Evolutionary conservation across 1,284 basidiomycete species (phyloP).

Genomic region (Sparassis latifolia): DNA sequence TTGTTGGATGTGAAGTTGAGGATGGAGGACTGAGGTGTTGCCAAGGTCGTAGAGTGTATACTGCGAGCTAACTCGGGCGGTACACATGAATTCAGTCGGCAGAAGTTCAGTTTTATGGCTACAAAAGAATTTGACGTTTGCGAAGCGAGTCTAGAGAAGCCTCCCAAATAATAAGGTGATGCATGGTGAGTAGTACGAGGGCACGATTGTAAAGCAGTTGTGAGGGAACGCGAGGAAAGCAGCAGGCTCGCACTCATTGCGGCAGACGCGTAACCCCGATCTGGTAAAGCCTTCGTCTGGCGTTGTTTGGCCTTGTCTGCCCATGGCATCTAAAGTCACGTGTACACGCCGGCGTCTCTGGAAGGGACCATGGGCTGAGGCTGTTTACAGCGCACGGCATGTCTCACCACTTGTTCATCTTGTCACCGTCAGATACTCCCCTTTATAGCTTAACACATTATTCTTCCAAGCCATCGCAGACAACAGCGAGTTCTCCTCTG

Average conservation of each 20-base stretch:
- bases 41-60: no score
- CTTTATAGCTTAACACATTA: constrained; percentile 75
- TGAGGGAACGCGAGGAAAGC: background rate
- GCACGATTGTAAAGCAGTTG: background rate
- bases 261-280: no score
- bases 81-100: no score
- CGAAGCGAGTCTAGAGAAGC: background rate
- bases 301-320: background rate
- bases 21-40: constrained; percentile 7
- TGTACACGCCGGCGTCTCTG: background rate
- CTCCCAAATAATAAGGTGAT: background rate
- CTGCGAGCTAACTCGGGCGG: no score
- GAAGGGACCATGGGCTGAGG: background rate
- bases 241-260: background rate
- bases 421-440: constrained; percentile 79
- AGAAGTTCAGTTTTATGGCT: no score
- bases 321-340: background rate
- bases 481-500: constrained; percentile 49
- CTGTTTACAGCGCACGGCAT: constrained; percentile 30
- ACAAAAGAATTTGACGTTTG: no score
- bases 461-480: constrained; percentile 62
- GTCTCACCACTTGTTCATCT: constrained; percentile 79
- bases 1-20: constrained; percentile 14
- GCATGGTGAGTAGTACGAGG: background rate
- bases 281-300: no score